A percentile compares a stretch with the other conserved stretches of the same genome.
These are phyloP conservation scores for Fonsecaea monophora DNA, from an alignment of 2,329 filamentous ascomycete species.

Conservation along the genomic window DNA sequence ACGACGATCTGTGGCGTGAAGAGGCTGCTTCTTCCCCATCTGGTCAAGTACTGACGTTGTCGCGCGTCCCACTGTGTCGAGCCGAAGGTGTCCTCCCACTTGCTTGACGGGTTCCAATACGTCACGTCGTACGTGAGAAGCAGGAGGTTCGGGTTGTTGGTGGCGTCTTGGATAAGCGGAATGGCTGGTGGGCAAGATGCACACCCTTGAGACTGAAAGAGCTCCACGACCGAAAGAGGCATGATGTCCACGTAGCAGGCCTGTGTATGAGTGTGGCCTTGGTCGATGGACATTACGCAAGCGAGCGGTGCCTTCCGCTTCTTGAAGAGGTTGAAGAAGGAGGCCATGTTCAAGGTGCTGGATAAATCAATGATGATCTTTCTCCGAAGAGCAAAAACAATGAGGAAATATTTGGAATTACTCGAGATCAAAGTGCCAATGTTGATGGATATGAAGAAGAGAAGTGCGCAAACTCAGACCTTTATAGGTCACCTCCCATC, in stretches of 20 bases:
- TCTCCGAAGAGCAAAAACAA: not conserved
- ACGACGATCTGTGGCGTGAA: conserved; percentile 36
- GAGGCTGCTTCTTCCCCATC: conserved; percentile 29
- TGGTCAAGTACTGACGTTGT: conserved; percentile 31
- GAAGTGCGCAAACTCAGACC: not conserved
- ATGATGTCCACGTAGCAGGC: conserved; percentile 36
- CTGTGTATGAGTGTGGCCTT: conserved; percentile 32
- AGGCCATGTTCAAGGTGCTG: conserved; percentile 20
- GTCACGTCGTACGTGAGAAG: conserved; percentile 37
- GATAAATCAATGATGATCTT: not conserved
- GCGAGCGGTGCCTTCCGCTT: conserved; percentile 33
- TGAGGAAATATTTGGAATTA: not conserved
- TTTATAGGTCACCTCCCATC: not conserved
- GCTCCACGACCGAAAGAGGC: conserved; percentile 35
- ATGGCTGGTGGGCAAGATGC: conserved; percentile 34
- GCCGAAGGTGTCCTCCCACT: conserved; percentile 36
- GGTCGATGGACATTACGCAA: conserved; percentile 31
- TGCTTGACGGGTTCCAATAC: conserved; percentile 34
- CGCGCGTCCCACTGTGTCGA: conserved; percentile 31
- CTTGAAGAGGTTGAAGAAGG: conserved; percentile 33
- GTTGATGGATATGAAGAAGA: conserved; percentile 4
- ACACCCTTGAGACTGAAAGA: conserved; percentile 37
- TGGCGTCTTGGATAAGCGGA: conserved; percentile 32
- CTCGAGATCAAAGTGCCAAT: not conserved
- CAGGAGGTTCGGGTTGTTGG: conserved; percentile 32